Evolutionary conservation across 306 rosid species (phyloP), one percentile per base, ranked within the genome.

Genomic region (Fagus crenata): DNA sequence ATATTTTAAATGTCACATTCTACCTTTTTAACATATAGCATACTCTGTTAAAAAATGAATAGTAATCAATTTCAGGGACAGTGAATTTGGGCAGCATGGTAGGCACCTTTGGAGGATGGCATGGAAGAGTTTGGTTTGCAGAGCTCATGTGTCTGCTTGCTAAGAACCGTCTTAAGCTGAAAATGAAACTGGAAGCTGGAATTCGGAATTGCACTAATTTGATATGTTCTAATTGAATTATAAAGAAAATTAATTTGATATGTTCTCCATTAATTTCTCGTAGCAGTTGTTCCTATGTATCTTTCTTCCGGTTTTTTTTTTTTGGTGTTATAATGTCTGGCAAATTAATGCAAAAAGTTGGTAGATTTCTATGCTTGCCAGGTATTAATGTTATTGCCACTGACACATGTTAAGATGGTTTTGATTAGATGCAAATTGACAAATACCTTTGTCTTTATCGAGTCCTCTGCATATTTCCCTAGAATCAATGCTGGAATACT

Each of bases 61-160:
- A 36, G 14, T 49, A 5, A 18, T 51, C 41, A 41, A 41, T 88
- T 79, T 55, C 88, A 86, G 89, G 88, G 63, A 65, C 40, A 13
- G 79, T 75, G 59, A 64, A 80, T 72, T 75, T 75, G 73, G 78
- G 69, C 65, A 75, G 65, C 83, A 8, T 31, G 17, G 49, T 13
- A 1, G 78, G 72, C 42, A 18, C 68, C 73, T 28, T 2, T 2
- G 59, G 53, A 69, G 37, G 71, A 55, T 74, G 58, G 51, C 49
- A 36, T 65, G 46, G 58, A 64, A 46, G 75, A 63, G 42, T 36
- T 79, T 51, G 49, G 37, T 58, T 69, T 31, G 41, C 42, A 1
- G 77, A 53, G 69, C 69, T 82, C 3, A 18, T 53, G 51, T 31
- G 32, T 78, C 49, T 39, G 28, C 72, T 31, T 22, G 76, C 71